Evolutionary conservation across 306 rosid genomes (phyloP).

Genomic region (Castanopsis chinensis): DNA sequence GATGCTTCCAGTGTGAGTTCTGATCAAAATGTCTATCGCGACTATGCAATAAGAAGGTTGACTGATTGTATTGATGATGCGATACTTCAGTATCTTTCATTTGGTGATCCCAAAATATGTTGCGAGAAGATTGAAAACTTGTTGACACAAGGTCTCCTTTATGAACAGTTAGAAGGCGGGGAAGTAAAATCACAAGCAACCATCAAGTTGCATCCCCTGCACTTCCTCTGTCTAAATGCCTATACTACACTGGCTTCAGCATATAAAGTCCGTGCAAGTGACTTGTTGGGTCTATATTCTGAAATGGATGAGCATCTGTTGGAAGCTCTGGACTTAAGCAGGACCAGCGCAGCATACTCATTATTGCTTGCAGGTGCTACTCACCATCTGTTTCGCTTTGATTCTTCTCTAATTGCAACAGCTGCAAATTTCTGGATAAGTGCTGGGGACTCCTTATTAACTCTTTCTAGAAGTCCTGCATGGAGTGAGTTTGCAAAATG

Average conservation of each 20-base stretch:
- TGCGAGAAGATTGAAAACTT: slow-evolving; percentile 56
- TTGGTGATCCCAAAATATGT: slow-evolving; percentile 53
- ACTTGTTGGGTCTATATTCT: slow-evolving; percentile 30
- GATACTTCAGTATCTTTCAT: slow-evolving; percentile 54
- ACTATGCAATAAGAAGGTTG: slow-evolving; percentile 38
- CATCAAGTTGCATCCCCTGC: slow-evolving; percentile 59
- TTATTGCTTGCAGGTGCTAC: slow-evolving; percentile 69
- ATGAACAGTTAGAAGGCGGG: slow-evolving; percentile 27
- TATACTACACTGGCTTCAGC: slow-evolving; percentile 75
- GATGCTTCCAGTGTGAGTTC: slow-evolving; percentile 32
- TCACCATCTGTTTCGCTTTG: slow-evolving; percentile 64
- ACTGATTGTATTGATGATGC: slow-evolving; percentile 41
- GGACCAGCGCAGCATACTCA: slow-evolving; percentile 63
- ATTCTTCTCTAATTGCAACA: slow-evolving; percentile 60
- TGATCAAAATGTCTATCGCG: slow-evolving; percentile 4
- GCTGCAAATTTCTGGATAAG: slow-evolving; percentile 65
- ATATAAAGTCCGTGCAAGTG: slow-evolving; percentile 53
- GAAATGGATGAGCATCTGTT: slow-evolving; percentile 21
- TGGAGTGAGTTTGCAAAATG: slow-evolving; percentile 31
- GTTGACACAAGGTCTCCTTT: slow-evolving; percentile 43
- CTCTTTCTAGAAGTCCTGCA: slow-evolving; percentile 43
- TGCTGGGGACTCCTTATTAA: slow-evolving; percentile 73
- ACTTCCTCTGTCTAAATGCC: slow-evolving; percentile 56
- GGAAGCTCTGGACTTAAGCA: slow-evolving; percentile 45
- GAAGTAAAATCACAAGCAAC: slow-evolving; percentile 30